phyloP scores from a whole-genome alignment of 2,329 filamentous ascomycete species.

The Aureobasidium sp. region DNA sequence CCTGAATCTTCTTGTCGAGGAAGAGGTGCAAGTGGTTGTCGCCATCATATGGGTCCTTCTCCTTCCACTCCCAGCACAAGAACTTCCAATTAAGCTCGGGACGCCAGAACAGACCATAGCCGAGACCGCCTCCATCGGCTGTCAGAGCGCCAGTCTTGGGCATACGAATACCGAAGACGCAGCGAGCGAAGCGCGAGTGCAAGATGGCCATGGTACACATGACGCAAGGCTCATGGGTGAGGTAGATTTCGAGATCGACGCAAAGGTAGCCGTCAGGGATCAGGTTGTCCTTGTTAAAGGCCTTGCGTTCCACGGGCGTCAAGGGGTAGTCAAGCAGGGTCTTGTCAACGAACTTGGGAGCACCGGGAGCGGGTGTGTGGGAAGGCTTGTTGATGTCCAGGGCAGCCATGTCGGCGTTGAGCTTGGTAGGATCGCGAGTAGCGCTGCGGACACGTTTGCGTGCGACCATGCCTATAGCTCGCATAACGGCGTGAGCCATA shows the following conservation, averaged over 20 bases:
- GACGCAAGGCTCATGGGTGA: slow-evolving; percentile 91
- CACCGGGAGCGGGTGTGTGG: slow-evolving; percentile 24
- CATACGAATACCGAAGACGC: slow-evolving; percentile 75
- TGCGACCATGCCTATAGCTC: slow-evolving; percentile 76
- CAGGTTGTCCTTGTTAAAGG: slow-evolving; percentile 56
- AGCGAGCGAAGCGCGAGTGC: slow-evolving; percentile 82
- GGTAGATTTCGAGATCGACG: slow-evolving; percentile 84
- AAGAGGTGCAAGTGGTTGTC: slow-evolving; percentile 11
- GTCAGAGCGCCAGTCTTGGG: slow-evolving; percentile 71
- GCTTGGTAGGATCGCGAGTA: slow-evolving; percentile 21
- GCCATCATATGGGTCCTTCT: slow-evolving; percentile 12
- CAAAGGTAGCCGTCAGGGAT: slow-evolving; percentile 81
- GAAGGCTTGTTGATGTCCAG: slow-evolving; percentile 19
- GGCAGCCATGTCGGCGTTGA: slow-evolving; percentile 24
- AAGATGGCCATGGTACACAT: slow-evolving; percentile 97
- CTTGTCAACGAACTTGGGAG: slow-evolving; percentile 32
- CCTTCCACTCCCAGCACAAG: slow-evolving; percentile 57
- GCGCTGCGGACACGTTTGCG: slow-evolving; percentile 36
- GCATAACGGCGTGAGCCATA: slow-evolving; percentile 68
- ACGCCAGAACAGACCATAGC: slow-evolving; percentile 57
- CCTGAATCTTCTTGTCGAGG: slow-evolving; percentile 11
- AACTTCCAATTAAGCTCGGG: slow-evolving; percentile 79
- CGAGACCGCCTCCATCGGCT: slow-evolving; percentile 49
- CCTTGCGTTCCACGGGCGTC: slow-evolving; percentile 53
- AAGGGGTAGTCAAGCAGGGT: slow-evolving; percentile 62